A percentile compares a stretch with the other conserved stretches of the same genome.
Evolutionary conservation across 768 basidiomycete species (phyloP).

Genomic region (Rhizopogon vesiculosus): DNA sequence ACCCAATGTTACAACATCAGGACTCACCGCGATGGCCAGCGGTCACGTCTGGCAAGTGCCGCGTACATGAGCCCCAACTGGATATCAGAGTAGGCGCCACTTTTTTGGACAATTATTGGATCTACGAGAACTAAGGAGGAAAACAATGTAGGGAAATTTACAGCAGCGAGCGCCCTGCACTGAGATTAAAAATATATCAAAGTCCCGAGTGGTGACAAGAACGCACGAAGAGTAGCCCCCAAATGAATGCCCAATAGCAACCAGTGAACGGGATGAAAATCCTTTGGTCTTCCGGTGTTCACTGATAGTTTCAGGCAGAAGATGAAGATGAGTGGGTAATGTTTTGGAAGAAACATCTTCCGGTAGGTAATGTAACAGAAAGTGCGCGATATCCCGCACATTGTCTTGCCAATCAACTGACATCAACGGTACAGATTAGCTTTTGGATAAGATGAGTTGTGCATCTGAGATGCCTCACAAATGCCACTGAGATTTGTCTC

Average conservation of each 20-base stretch:
- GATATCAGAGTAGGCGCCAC: background rate
- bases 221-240: slow-evolving; percentile 76
- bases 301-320: slow-evolving; percentile 40
- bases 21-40: slow-evolving; percentile 59
- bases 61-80: slow-evolving; percentile 23
- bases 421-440: background rate
- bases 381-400: slow-evolving; percentile 72
- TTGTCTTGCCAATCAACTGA: slow-evolving; percentile 79
- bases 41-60: slow-evolving; percentile 54
- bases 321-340: slow-evolving; percentile 52
- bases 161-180: slow-evolving; percentile 58
- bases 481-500: slow-evolving; percentile 46
- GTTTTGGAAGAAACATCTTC: slow-evolving; percentile 21
- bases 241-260: slow-evolving; percentile 80
- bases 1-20: background rate
- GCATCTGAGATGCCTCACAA: slow-evolving; percentile 37
- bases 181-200: background rate
- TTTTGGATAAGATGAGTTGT: background rate
- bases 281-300: slow-evolving; percentile 41
- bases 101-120: slow-evolving; percentile 52
- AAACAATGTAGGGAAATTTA: slow-evolving; percentile 63
- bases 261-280: slow-evolving; percentile 47
- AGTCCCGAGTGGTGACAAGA: background rate
- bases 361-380: slow-evolving; percentile 67
- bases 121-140: slow-evolving; percentile 71